These are phyloP conservation scores for Leishmania guyanensis DNA, from an alignment of 208 protist species.

Conservation along the genomic window DNA sequence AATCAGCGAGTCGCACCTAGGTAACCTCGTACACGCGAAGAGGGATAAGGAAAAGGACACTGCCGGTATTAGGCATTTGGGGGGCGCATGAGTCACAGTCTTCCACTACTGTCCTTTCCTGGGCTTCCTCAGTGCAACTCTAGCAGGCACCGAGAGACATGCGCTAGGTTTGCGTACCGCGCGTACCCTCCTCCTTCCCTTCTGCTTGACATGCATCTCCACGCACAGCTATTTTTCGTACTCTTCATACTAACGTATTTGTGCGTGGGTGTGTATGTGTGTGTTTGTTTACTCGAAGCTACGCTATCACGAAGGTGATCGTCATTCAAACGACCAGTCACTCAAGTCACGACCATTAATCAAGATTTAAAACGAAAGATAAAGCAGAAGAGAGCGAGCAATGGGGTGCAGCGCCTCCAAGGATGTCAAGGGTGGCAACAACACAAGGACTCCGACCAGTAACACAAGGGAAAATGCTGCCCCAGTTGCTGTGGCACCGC, in stretches of 20 bases:
- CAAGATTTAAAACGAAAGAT: neutral
- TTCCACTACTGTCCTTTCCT: neutral
- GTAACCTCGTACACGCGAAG: neutral
- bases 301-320: constrained; percentile 2
- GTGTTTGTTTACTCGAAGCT: neutral
- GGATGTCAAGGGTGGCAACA: constrained; percentile 15
- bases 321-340: neutral
- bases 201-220: neutral
- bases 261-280: neutral
- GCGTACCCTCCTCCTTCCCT: neutral
- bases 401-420: constrained; percentile 61
- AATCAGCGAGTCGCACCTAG: neutral
- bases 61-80: neutral
- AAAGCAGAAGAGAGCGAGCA: constrained; percentile 12
- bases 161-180: neutral
- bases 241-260: neutral
- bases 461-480: neutral
- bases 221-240: neutral
- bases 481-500: too few species aligned
- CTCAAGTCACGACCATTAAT: neutral
- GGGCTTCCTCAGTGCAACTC: neutral
- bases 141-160: neutral
- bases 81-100: neutral
- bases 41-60: neutral
- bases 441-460: neutral